Base-by-base conservation (phyloP, 2,329 filamentous ascomycete genomes). In the Paramyrothecium roridum region DNA sequence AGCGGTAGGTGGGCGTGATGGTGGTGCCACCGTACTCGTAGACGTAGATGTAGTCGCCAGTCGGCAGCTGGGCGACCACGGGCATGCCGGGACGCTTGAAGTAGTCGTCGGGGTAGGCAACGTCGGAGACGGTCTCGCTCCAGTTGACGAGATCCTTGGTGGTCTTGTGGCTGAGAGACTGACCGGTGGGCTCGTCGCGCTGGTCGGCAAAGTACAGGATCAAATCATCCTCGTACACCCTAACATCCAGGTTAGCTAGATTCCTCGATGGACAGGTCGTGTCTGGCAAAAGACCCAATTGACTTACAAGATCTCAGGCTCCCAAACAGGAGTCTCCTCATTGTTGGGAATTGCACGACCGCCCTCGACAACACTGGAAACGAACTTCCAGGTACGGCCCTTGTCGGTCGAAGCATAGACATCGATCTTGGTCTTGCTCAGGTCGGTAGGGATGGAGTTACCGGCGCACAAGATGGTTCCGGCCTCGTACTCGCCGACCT, bases 141-240 rank as follows among this genome's bases (percentile, higher is more conserved):
- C 87, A 91, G 17, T 68, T 81, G 56, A 74, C 70, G 20, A 89
- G 75, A 63, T 90, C 84, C 1, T 70, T 76, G 2, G 82, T 79
- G 17, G 76, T 76, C 68, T 89, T 85, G 67, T 90, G 86, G 3
- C 83, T 78, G 43, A 90, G 76, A 65, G 89, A 88, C 70, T 90
- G 87, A 6, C 19, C 87, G 87, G 64, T 90, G 76, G 2, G 74
- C 73, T 59, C 84, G 58, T 85, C 85, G 37, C 87, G 80, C 66
- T 90, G 88, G 68, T 90, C 88, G 2, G 86, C 85, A 73, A 90
- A 90, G 75, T 88, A 90, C 62, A 80, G 75, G 37, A 90, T 79
- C 19, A 90, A 71, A 52, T 82, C 75, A 53, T 81, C 77, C 54
- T 87, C 71, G 66, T 85, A 79, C 48, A 79, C 74, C 66, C 80